Conservation (phyloP, 2,329 filamentous ascomycete species). For the Lachnellula cervina region DNA sequence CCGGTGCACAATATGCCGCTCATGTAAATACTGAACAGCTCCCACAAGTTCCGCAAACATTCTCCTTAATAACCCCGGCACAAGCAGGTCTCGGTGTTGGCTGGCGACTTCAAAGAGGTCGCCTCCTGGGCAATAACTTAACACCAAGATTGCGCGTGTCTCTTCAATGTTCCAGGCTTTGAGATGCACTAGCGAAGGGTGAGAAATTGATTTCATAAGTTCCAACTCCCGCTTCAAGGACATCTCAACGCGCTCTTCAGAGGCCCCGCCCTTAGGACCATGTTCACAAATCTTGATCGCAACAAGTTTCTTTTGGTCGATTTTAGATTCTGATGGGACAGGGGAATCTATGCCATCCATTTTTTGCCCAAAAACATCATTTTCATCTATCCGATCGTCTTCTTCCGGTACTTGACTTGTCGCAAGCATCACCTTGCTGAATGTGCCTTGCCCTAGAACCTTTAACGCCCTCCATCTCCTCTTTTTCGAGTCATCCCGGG, state of each 20-base stretch:
- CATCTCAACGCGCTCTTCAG: conserved; percentile 88
- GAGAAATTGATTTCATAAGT: conserved; percentile 81
- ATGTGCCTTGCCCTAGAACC: conserved; percentile 84
- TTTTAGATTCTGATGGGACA: conserved; percentile 31
- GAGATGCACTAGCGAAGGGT: conserved; percentile 85
- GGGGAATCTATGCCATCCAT: conserved; percentile 30
- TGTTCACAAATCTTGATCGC: conserved; percentile 95
- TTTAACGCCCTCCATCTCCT: conserved; percentile 76
- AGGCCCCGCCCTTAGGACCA: conserved; percentile 86
- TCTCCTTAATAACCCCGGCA: conserved; percentile 65
- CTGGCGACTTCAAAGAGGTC: conserved; percentile 93
- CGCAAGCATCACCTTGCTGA: conserved; percentile 88
- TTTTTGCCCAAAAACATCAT: conserved; percentile 27
- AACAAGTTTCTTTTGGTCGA: conserved; percentile 74
- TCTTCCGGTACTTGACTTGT: conserved; percentile 65
- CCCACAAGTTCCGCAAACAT: conserved; percentile 87
- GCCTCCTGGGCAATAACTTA: conserved; percentile 89
- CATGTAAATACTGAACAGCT: conserved; percentile 81
- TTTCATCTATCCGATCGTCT: conserved; percentile 36
- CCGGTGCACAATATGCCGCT: conserved; percentile 82
- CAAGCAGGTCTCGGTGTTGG: conserved; percentile 61
- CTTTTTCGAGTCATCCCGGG: conserved; percentile 62
- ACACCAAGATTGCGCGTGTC: conserved; percentile 74
- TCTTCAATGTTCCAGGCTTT: conserved; percentile 88
- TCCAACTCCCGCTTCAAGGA: conserved; percentile 92